Base-by-base conservation (phyloP, 2,329 filamentous ascomycete species). In the Cercospora sp. region DNA sequence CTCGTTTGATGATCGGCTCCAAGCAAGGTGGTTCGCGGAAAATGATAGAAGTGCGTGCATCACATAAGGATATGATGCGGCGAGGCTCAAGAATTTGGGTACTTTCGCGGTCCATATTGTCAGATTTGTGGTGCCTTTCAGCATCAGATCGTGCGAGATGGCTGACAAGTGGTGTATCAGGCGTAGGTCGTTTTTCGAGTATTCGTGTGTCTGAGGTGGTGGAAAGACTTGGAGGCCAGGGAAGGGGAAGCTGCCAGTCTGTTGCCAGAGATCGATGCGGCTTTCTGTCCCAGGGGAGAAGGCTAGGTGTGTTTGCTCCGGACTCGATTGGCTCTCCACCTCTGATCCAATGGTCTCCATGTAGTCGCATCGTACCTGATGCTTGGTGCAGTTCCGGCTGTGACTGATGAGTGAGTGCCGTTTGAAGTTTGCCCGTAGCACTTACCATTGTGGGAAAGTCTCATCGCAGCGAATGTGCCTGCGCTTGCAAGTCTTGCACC, bases 391-490 rank as follows among this genome's bases (percentile, higher is more conserved):
- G 82, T 99, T 99, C 77, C 93, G 93, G 83, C 94, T 96, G 77
- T 18, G 58, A 31, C 16, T 59, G 26, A 13, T 68, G 28, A 18
- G 55, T 51, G 12, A 58, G 60, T 58, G 66, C 65, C 65, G 63
- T 5, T 12, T 26, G 23, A 31, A 28, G 1, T 16, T 60, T 18
- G 13, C n/a, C 30, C 8, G 53, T 51, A 45, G n/a, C 18, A 72
- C 86, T 75, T 85, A 96, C 93, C 94, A 99, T 87, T 99, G 95
- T 62, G 95, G 95, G 77, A 97, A 97, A 74, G 89, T 97, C 81
- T 99, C 95, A 78, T 99, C 95, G 82, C 95, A 99, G 76, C 95
- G 89, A 79, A 99, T 99, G 81, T 99, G 95, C 79, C 95, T 89
- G 79, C 91, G 90, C 83, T 99, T 99, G 87, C 95, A 99, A 70